A percentile compares a stretch with the other conserved stretches of the same genome.
These are phyloP conservation scores for Tarenaya hassleriana DNA, from an alignment of 345 rosid genomes.

Conservation along the genomic window DNA sequence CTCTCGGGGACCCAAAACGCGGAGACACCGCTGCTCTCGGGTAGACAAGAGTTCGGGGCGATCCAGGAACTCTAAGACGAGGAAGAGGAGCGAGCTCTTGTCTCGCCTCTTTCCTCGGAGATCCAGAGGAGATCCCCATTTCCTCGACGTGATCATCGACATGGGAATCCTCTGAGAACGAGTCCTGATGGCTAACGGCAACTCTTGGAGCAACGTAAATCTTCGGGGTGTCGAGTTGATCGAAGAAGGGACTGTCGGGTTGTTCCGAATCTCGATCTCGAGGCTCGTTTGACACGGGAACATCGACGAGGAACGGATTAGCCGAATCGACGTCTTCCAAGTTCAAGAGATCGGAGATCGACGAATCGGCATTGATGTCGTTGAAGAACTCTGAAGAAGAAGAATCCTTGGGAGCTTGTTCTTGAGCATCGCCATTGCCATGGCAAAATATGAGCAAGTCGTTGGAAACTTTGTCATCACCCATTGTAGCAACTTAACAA, in stretches of 20 bases:
- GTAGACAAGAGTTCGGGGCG: slow-evolving; percentile 27
- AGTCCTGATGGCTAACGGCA: slow-evolving; percentile 29
- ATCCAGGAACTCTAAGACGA: slow-evolving; percentile 28
- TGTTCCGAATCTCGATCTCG: slow-evolving; percentile 4
- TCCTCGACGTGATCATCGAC: slow-evolving; percentile 22
- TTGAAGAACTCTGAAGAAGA: slow-evolving; percentile 16
- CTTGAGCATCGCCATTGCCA: slow-evolving; percentile 22
- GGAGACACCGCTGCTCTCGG: slow-evolving; percentile 24
- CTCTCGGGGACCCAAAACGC: slow-evolving; percentile 17
- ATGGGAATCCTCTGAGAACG: slow-evolving; percentile 25
- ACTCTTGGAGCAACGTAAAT: slow-evolving; percentile 31
- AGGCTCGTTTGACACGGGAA: slow-evolving; percentile 7
- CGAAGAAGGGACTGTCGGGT: slow-evolving; percentile 1
- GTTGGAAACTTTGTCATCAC: slow-evolving; percentile 24
- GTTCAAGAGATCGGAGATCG: slow-evolving; percentile 17
- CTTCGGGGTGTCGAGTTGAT: slow-evolving; percentile 14
- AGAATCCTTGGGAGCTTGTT: slow-evolving; percentile 5
- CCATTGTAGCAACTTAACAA: slow-evolving; percentile 8
- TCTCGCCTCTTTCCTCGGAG: slow-evolving; percentile 6
- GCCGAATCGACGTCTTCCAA: slow-evolving; percentile 16
- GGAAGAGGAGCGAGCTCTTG: slow-evolving; percentile 22
- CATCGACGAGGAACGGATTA: slow-evolving; percentile 5
- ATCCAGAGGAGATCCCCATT: slow-evolving; percentile 19
- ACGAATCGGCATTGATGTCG: slow-evolving; percentile 16
- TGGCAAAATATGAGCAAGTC: slow-evolving; percentile 23